Evolutionary conservation across 1,284 basidiomycete genomes (phyloP), one percentile per base, ranked within the genome.

Genomic region (Ganoderma leucocontextum): DNA sequence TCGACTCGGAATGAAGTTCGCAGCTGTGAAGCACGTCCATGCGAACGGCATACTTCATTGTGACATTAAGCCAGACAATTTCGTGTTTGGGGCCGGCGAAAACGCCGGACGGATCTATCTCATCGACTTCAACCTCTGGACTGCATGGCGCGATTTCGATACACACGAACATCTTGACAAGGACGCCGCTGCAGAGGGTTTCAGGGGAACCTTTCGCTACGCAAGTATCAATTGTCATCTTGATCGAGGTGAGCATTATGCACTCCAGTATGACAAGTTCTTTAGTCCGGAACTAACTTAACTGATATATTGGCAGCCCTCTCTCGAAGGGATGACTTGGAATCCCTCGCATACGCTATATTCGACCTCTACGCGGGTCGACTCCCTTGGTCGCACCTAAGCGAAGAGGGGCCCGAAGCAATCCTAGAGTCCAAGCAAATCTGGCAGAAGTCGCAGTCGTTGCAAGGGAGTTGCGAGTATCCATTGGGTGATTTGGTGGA

Each of bases 111-210:
- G 52, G 29, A 19, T 55, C 29, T 35, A 35, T 6, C 52, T 55
- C 33, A 29, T 55, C 9, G 52, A 55, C 29, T 55, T 55, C 52
- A 55, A 55, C 52, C 52, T 55, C 17, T 55, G 52, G 52, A 55
- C 52, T 3, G 52, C 52, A 7, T 55, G 33, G 29, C 52, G 52
- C 17, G 17, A 13, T 35, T 19, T 55, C 52, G 52, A 55, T 12
- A 33, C 52, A 5, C 7, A 19, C 15, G 33, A 55, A 6, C 52
- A 55, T 55, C 29, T 55, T 7, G 12, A 7, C 12, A 53, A 33
- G 25, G 2, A 1, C 4, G 13, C 15, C 17, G 52, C 52, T 2
- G 52, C 52, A 5, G 17, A 3, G 17, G 52, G 52, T 2, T 55
- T 55, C 17, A 15, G 52, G 15, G 52, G 52, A 4, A 52, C 47